phyloP scores from a whole-genome alignment of 1,139 yeast genomes.

The Diutina catenulata region DNA sequence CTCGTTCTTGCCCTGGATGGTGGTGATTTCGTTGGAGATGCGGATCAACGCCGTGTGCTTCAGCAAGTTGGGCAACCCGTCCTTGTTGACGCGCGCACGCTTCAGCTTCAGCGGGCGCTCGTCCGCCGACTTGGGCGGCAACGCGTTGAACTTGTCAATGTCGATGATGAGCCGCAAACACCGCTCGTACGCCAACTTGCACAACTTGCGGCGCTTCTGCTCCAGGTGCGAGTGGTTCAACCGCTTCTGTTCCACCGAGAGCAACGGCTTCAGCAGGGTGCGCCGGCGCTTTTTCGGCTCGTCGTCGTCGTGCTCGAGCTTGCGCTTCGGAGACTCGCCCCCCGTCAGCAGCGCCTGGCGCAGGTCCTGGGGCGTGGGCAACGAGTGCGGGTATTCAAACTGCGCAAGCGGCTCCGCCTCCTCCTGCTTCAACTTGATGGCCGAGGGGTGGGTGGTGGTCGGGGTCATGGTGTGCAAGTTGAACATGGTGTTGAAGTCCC shows the following conservation, averaged over 20 bases:
- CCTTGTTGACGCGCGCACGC: slow-evolving; percentile 31
- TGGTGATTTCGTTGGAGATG: slow-evolving; percentile 28
- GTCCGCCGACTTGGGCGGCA: slow-evolving; percentile 8
- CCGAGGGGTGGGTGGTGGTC: slow-evolving; percentile 7
- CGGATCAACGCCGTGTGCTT: slow-evolving; percentile 36
- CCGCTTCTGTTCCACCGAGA: slow-evolving; percentile 58
- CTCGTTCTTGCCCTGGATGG: slow-evolving; percentile 25
- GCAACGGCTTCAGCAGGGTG: slow-evolving; percentile 30
- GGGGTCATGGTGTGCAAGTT: slow-evolving; percentile 23
- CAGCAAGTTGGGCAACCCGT: slow-evolving; percentile 35
- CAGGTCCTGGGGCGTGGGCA: slow-evolving; percentile 24
- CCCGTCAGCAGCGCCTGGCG: slow-evolving; percentile 12
- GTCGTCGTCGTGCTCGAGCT: slow-evolving; percentile 8
- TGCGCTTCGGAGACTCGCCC: background rate
- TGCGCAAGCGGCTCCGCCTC: slow-evolving; percentile 1
- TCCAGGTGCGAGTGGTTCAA: slow-evolving; percentile 65
- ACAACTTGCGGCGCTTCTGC: slow-evolving; percentile 60
- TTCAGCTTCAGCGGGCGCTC: slow-evolving; percentile 17
- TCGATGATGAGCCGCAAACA: slow-evolving; percentile 31
- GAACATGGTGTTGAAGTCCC: slow-evolving; percentile 12
- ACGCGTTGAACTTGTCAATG: slow-evolving; percentile 25
- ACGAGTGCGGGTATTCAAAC: slow-evolving; percentile 5
- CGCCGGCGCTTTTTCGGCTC: slow-evolving; percentile 18
- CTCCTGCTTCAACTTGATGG: slow-evolving; percentile 5
- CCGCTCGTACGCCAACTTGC: slow-evolving; percentile 52